phyloP scores from a whole-genome alignment of 2,329 filamentous ascomycete genomes.

The Sporothrix protearum region DNA sequence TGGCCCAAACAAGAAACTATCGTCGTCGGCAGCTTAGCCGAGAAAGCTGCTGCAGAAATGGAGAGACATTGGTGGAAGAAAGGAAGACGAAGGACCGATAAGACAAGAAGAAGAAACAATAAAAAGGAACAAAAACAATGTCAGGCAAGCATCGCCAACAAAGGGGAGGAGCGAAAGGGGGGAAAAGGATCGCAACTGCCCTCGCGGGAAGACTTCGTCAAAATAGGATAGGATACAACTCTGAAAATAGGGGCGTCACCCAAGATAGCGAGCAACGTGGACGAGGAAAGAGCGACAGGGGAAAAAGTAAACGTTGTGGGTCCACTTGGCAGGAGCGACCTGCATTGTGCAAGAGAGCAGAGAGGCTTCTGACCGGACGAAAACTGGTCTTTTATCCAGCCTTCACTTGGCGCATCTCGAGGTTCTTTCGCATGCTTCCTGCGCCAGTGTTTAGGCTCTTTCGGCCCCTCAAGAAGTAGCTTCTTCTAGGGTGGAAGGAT shows the following conservation, averaged over 20 bases:
- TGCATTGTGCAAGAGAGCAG: constrained; percentile 1
- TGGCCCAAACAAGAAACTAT: neutral
- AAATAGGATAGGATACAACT: neutral
- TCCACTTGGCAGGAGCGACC: constrained; percentile 14
- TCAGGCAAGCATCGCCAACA: neutral
- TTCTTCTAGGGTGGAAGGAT: neutral
- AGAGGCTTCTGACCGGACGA: neutral
- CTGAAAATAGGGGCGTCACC: constrained; percentile 4
- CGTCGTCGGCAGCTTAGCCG: constrained; percentile 3
- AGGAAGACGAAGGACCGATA: neutral
- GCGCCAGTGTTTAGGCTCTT: neutral
- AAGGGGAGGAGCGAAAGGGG: neutral
- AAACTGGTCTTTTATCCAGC: neutral
- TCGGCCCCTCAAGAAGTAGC: neutral
- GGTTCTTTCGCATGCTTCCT: neutral
- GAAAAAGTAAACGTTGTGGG: neutral
- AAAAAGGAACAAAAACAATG: neutral
- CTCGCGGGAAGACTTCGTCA: neutral
- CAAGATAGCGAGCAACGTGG: neutral
- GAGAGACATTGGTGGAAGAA: constrained; percentile 1
- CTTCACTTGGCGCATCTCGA: neutral
- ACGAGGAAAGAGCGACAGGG: neutral
- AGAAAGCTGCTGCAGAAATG: neutral
- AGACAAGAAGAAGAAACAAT: neutral
- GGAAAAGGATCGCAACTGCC: neutral